Percentiles rank a stretch among this genome's conserved stretches.
These are phyloP conservation scores for Lentinula guzmanii DNA, from an alignment of 768 basidiomycete species.

Conservation along the genomic window DNA sequence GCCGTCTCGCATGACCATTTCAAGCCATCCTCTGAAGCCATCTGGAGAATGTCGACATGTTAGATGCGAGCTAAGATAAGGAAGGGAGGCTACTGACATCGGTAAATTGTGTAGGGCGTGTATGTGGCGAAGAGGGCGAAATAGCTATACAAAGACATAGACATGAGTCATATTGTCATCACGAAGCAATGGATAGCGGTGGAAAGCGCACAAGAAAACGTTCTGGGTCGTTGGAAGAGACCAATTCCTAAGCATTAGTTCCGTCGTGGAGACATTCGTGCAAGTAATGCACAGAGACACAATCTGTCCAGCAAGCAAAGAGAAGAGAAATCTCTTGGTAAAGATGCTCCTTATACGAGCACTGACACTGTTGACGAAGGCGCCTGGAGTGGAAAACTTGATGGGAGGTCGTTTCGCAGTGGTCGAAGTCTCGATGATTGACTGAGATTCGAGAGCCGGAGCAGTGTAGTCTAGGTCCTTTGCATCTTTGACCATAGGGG, in stretches of 20 bases:
- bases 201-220: conserved; percentile 63
- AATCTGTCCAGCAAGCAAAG: conserved; percentile 72
- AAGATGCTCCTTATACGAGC: conserved; percentile 69
- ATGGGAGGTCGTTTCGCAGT: conserved; percentile 41
- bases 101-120: conserved; percentile 86
- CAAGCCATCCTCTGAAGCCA: conserved; percentile 80
- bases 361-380: conserved; percentile 48
- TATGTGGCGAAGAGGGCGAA: conserved; percentile 70
- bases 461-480: not conserved
- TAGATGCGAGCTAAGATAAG: not conserved
- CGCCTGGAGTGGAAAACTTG: conserved; percentile 52
- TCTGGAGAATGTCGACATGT: conserved; percentile 35
- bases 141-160: conserved; percentile 44
- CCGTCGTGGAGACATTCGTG: conserved; percentile 83
- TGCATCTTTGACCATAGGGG: not conserved
- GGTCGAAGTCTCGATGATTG: not conserved
- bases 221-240: conserved; percentile 75
- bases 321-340: conserved; percentile 67
- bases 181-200: not conserved
- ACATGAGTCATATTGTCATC: not conserved
- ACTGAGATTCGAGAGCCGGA: conserved; percentile 4
- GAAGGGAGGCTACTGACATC: conserved; percentile 45
- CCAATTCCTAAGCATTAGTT: conserved; percentile 66
- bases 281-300: conserved; percentile 86
- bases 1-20: conserved; percentile 65